These are phyloP conservation scores for Penicillium coffeae DNA, from an alignment of 495 filamentous ascomycete genomes.

Conservation along the genomic window DNA sequence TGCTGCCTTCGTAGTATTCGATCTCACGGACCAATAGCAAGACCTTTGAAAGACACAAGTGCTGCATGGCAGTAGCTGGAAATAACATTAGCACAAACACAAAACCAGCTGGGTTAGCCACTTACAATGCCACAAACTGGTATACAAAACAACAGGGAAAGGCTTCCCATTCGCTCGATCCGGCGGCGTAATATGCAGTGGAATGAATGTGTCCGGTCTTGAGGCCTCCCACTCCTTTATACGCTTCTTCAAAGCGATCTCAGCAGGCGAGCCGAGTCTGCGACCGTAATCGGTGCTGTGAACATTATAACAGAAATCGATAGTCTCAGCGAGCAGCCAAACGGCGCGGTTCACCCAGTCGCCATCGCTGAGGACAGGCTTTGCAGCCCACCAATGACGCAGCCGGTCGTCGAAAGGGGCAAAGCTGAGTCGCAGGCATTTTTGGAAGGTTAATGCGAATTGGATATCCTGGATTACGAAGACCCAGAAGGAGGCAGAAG, in stretches of 20 bases:
- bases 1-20: conserved; percentile 10
- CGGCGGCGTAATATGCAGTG: conserved; percentile 31
- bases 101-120: not conserved
- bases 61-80: conserved; percentile 37
- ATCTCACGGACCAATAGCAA: conserved; percentile 27
- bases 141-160: conserved; percentile 39
- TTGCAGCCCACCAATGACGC: conserved; percentile 29
- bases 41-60: conserved; percentile 39
- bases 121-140: conserved; percentile 36
- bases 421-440: conserved; percentile 34
- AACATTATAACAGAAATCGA: conserved; percentile 37
- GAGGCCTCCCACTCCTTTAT: conserved; percentile 31
- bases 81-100: conserved; percentile 2
- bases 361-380: conserved; percentile 27
- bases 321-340: conserved; percentile 39
- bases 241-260: conserved; percentile 23
- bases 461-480: conserved; percentile 45
- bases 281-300: conserved; percentile 17
- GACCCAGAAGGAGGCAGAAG: conserved; percentile 42
- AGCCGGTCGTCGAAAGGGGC: conserved; percentile 35
- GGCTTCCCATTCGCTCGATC: conserved; percentile 29
- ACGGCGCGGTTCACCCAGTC: conserved; percentile 40
- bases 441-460: conserved; percentile 36
- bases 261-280: conserved; percentile 14
- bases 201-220: conserved; percentile 31